Conservation (phyloP, 1,139 yeast species). For the Kazachstania sp. region DNA sequence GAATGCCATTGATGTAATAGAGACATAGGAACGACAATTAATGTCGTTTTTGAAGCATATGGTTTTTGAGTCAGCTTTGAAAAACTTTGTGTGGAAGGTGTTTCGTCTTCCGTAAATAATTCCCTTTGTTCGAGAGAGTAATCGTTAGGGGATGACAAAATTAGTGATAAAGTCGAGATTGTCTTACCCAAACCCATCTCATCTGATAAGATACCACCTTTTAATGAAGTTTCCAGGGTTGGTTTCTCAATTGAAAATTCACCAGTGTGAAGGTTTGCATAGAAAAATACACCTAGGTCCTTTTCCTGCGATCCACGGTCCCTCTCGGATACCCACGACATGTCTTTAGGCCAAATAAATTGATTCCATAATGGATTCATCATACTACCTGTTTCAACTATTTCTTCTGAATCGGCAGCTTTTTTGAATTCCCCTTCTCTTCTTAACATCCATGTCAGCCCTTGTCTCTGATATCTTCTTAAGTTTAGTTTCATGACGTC, state of each 20-base stretch:
- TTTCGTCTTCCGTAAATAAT: constrained; percentile 6
- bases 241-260: constrained; percentile 68
- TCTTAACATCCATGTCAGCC: constrained; percentile 73
- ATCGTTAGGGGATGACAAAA: constrained; percentile 57
- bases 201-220: constrained; percentile 92
- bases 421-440: constrained; percentile 50
- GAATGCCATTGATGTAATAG: constrained; percentile 83
- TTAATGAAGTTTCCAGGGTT: constrained; percentile 43
- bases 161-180: constrained; percentile 67
- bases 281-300: constrained; percentile 39
- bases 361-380: constrained; percentile 86
- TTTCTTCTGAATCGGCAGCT: constrained; percentile 15
- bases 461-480: constrained; percentile 70
- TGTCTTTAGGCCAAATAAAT: constrained; percentile 61
- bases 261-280: constrained; percentile 77
- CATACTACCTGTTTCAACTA: constrained; percentile 33
- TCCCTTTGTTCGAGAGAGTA: constrained; percentile 11
- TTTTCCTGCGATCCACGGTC: constrained; percentile 4
- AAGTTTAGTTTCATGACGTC: constrained; percentile 48
- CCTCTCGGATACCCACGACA: constrained; percentile 31
- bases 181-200: constrained; percentile 98
- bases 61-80: constrained; percentile 12
- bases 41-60: constrained; percentile 65
- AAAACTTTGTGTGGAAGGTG: not conserved
- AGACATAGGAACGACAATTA: constrained; percentile 87